phyloP scores from a whole-genome alignment of 768 basidiomycete genomes.

The Clavaria fumosa region DNA sequence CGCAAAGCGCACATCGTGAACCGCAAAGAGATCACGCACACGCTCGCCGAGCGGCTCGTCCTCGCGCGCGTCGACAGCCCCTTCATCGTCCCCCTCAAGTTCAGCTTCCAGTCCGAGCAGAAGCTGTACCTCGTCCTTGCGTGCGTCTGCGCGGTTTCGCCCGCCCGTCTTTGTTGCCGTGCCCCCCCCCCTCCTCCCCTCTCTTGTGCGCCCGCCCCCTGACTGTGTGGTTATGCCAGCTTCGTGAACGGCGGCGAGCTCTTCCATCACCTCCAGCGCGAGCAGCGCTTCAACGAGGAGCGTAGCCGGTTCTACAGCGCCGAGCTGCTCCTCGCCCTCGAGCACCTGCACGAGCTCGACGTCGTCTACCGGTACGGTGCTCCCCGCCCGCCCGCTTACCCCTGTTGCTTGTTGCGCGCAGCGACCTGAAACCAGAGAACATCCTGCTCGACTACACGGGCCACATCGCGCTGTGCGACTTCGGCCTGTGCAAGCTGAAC shows the following conservation, averaged over 20 bases:
- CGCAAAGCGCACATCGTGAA: slow-evolving; percentile 50
- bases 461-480: slow-evolving; percentile 94
- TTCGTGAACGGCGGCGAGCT: slow-evolving; percentile 97
- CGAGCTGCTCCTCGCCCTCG: slow-evolving; percentile 86
- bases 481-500: slow-evolving; percentile 86
- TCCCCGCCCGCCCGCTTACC: background rate
- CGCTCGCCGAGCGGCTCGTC: slow-evolving; percentile 88
- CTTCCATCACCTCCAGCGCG: slow-evolving; percentile 94
- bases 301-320: slow-evolving; percentile 95
- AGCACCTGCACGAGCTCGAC: slow-evolving; percentile 93
- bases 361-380: slow-evolving; percentile 84
- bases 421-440: slow-evolving; percentile 95
- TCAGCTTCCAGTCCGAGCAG: slow-evolving; percentile 95
- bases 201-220: background rate
- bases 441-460: slow-evolving; percentile 95
- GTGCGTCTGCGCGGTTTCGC: too few relatives aligned
- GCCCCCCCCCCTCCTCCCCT: slow-evolving; percentile 4
- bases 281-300: slow-evolving; percentile 93
- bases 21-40: slow-evolving; percentile 94
- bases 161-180: too few relatives aligned
- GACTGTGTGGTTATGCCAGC: slow-evolving; percentile 20
- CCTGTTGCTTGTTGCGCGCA: slow-evolving; percentile 16
- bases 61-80: slow-evolving; percentile 90
- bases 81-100: slow-evolving; percentile 96
- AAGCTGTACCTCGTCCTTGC: slow-evolving; percentile 93